Base-by-base conservation (phyloP, 768 basidiomycete genomes). In the Podaxis mareebaensis region DNA sequence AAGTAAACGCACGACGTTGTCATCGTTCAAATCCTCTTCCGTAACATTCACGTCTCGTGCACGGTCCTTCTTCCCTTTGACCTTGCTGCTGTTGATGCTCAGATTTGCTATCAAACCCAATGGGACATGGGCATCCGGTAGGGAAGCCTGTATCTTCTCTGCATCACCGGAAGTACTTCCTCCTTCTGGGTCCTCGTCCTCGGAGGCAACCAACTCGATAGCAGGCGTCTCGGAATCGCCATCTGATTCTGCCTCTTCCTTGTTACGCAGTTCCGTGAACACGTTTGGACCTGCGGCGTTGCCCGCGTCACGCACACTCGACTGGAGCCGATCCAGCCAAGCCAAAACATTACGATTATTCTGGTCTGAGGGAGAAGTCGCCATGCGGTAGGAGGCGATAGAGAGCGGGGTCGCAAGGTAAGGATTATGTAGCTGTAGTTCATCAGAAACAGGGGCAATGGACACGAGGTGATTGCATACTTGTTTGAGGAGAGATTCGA, bases 401-500 rank as follows among this genome's bases (percentile, higher is more conserved):
- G 90, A 86, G 58, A 93, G 79, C 4, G 91, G 91, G 0, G 90
- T 92, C 7, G 91, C 90, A 53, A 85, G 77, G 72, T 91, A 93
- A 1, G 91, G 91, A 66, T 92, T 92, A 67, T 93, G 91, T 33
- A 93, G 75, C 88, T 91, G 73, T 39, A 54, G n/a, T 36, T 15
- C 15, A 44, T 61, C 10, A 60, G n/a, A 60, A 59, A 42, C 56
- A 58, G 58, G 48, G 38, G 55, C 40, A 17, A 13, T 20, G 46
- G 52, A 22, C 33, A 44, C 30, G 36, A 53, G 36, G 1, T 59
- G 36, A 2, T 20, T 4, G 72, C 80, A 13, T 38, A 88, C 91
- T 79, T 93, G 91, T 72, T 93, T 93, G 67, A 95, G 82, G 13
- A 94, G 84, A 13, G 87, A 90, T 66, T 93, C 90, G 67, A 95